Evolutionary conservation across 495 filamentous ascomycete species (phyloP).

Genomic region (Talaromyces stipitatus): DNA sequence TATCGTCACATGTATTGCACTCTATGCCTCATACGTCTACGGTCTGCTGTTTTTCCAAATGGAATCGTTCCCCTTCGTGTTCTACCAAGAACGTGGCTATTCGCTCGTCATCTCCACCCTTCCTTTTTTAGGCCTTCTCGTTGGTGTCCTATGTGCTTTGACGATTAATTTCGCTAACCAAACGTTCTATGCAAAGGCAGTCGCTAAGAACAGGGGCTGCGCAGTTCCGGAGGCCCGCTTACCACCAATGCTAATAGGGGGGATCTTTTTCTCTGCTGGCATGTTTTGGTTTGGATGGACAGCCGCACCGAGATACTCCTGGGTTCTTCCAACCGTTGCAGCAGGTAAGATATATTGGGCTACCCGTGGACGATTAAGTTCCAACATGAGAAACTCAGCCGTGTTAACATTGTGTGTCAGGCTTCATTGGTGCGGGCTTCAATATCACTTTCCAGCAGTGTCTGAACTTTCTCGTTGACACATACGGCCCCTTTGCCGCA

Average conservation of each 20-base stretch:
- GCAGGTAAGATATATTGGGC: neutral
- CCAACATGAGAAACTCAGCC: neutral
- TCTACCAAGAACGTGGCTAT: slow-evolving; percentile 13
- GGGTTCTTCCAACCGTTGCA: slow-evolving; percentile 9
- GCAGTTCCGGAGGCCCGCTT: slow-evolving; percentile 26
- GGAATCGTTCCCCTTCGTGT: slow-evolving; percentile 1
- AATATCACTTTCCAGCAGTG: slow-evolving; percentile 19
- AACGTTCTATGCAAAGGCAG: slow-evolving; percentile 4
- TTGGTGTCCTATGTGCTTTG: slow-evolving; percentile 8
- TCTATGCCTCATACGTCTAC: slow-evolving; percentile 17
- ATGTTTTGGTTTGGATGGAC: slow-evolving; percentile 41
- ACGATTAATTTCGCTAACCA: slow-evolving; percentile 5
- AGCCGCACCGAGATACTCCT: slow-evolving; percentile 18
- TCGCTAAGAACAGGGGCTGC: slow-evolving; percentile 11
- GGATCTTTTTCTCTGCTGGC: slow-evolving; percentile 37
- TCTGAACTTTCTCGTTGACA: slow-evolving; percentile 19
- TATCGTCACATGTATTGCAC: slow-evolving; percentile 17
- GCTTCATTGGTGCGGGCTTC: slow-evolving; percentile 15
- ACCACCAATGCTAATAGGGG: slow-evolving; percentile 43
- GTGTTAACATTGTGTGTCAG: neutral
- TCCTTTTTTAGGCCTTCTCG: slow-evolving; percentile 6
- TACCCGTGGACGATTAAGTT: neutral
- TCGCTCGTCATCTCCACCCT: slow-evolving; percentile 10
- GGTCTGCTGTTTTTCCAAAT: slow-evolving; percentile 11
- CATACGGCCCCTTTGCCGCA: slow-evolving; percentile 15